Evolutionary conservation across 176 grass and related monocot species (phyloP).

Genomic region (Aechmea fasciata): DNA sequence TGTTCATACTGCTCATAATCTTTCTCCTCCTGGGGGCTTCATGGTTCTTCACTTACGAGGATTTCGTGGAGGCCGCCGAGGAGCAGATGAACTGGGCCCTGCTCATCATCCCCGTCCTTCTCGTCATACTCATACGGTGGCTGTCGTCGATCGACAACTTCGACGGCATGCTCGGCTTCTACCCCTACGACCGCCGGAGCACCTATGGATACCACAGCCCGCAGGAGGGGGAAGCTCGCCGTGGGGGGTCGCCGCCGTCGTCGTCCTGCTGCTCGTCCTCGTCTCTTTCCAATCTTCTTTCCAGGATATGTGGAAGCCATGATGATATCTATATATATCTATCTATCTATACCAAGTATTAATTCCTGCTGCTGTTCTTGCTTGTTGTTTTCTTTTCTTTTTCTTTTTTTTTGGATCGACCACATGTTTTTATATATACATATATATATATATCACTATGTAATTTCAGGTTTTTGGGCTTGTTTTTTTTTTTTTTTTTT

Average conservation of each 20-base stretch:
- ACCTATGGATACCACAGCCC: slow-evolving; percentile 5
- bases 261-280: slow-evolving; percentile 68
- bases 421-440: neutral
- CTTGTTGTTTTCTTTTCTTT: neutral
- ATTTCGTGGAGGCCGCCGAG: slow-evolving; percentile 58
- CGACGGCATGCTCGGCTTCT: slow-evolving; percentile 51
- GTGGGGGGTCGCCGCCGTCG: slow-evolving; percentile 66
- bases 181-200: slow-evolving; percentile 24
- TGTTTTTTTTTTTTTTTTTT: too few species aligned
- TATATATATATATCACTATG: neutral
- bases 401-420: too few species aligned
- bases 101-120: slow-evolving; percentile 32
- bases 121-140: slow-evolving; percentile 80
- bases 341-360: neutral
- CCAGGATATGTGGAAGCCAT: slow-evolving; percentile 82
- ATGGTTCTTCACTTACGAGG: slow-evolving; percentile 35
- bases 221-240: slow-evolving; percentile 56
- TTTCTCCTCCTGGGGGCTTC: slow-evolving; percentile 13
- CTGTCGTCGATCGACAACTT: slow-evolving; percentile 67
- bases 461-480: too few species aligned
- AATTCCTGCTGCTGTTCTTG: too few species aligned
- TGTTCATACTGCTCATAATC: slow-evolving; percentile 16
- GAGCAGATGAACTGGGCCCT: slow-evolving; percentile 65
- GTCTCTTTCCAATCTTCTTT: slow-evolving; percentile 62
- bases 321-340: slow-evolving; percentile 25